Percentiles rank a stretch among this genome's conserved stretches.
Evolutionary conservation across 495 filamentous ascomycete genomes (phyloP).

Genomic region (Tuber microsphaerosporum): DNA sequence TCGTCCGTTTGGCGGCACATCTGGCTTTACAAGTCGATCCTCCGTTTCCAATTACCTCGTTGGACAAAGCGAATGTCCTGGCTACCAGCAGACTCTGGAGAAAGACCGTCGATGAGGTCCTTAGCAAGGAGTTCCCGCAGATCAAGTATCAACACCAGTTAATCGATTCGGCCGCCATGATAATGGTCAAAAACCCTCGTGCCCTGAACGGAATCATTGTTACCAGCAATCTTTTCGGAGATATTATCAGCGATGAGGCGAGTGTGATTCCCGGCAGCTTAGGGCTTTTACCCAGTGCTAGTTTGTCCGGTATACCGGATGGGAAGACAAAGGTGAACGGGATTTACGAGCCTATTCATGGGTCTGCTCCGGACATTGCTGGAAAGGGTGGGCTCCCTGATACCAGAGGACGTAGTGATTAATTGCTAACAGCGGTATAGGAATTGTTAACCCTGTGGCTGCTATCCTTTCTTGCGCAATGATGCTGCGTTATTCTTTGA

Average conservation of each 20-base stretch:
- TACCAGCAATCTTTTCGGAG: conserved; percentile 91
- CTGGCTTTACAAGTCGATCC: conserved; percentile 74
- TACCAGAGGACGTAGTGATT: not conserved
- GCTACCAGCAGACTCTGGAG: conserved; percentile 87
- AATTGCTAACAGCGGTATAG: conserved; percentile 54
- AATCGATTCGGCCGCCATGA: conserved; percentile 92
- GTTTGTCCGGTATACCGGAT: conserved; percentile 79
- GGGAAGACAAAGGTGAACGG: conserved; percentile 64
- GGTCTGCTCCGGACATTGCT: conserved; percentile 50
- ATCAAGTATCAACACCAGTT: conserved; percentile 80
- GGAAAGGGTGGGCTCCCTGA: conserved; percentile 38
- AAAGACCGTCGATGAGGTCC: conserved; percentile 73
- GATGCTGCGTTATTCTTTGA: conserved; percentile 86
- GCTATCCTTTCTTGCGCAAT: conserved; percentile 82
- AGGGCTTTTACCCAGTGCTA: conserved; percentile 83
- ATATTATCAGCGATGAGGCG: conserved; percentile 95
- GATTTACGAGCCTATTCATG: conserved; percentile 98
- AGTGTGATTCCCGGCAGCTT: conserved; percentile 91
- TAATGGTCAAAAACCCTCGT: conserved; percentile 92
- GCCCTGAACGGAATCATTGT: conserved; percentile 88
- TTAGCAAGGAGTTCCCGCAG: conserved; percentile 80
- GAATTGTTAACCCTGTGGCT: conserved; percentile 78
- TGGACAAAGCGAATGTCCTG: conserved; percentile 97
- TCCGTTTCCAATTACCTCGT: conserved; percentile 71
- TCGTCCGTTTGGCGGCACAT: conserved; percentile 74